Base-by-base conservation (phyloP, 2,329 filamentous ascomycete genomes). In the Penicillium concentricum region DNA sequence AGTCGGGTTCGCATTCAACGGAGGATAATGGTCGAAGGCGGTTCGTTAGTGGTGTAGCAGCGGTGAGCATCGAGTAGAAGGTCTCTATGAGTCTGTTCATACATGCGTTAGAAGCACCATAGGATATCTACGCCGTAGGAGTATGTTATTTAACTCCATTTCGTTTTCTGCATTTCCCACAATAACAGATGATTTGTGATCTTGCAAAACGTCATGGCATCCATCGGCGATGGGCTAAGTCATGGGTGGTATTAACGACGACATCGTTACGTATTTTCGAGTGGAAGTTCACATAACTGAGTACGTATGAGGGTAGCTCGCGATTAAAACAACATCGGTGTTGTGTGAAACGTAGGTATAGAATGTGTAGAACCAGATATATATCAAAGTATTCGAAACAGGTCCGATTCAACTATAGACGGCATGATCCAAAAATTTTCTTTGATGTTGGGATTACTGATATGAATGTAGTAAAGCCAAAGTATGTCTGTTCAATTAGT, bases 121-220 rank as follows among this genome's bases (percentile, higher is more conserved):
- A 10, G 18, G 2, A 8, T 13, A 18, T 22, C 2, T 32, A 32
- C 12, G 4, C 18, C 4, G 1, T 15, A 32, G 43, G 18, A 20
- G 9, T 20, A 30, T 2, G 3, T 10, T 6, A 7, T 16, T 10
- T 1, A 10, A 20, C 7, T 1, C 1, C n/a, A 16, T 22, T 15
- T 10, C 16, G 2, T 15, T 34, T 15, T 3, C 18, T 8, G 2
- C 8, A 10, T 32, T 15, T 20, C 9, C 7, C 15, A n/a, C 9
- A 42, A 26, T 4, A 28, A 16, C 8, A 4, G 6, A 4, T 39
- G 4, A 20, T 39, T n/a, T 28, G 32, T 47, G 42, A 53, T 30
- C 32, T 16, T 38, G 32, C 15, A 15, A 30, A 22, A 53, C 50
- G 41, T 53, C 50, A 53, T 53, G 6, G 50, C 32, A 45, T 52